These are phyloP conservation scores for Eutypella sp. DNA, from an alignment of 2,329 filamentous ascomycete genomes.

Conservation along the genomic window DNA sequence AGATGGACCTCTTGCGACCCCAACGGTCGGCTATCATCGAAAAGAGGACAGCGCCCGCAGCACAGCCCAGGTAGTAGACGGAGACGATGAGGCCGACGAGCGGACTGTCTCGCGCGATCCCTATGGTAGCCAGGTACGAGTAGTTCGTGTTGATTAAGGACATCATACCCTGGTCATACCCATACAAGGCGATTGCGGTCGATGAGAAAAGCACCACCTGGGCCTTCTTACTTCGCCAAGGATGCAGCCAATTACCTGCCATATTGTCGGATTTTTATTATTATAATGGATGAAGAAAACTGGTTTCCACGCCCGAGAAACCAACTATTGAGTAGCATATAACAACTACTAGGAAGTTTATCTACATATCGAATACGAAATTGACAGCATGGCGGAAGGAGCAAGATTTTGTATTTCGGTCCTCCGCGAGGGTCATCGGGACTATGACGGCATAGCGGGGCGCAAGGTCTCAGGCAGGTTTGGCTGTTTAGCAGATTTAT, in stretches of 20 bases:
- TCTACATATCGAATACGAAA: no score
- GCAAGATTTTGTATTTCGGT: not conserved
- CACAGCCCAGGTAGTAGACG: slow-evolving; percentile 59
- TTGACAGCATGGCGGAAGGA: no score
- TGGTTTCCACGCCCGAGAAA: no score
- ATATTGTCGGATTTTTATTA: not conserved
- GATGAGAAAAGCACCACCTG: slow-evolving; percentile 33
- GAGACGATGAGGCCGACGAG: slow-evolving; percentile 56
- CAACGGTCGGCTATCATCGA: slow-evolving; percentile 48
- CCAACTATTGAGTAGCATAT: not conserved
- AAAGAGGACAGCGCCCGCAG: slow-evolving; percentile 51
- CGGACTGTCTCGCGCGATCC: slow-evolving; percentile 42
- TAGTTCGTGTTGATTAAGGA: slow-evolving; percentile 31
- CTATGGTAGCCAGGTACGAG: slow-evolving; percentile 53
- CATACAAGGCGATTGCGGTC: slow-evolving; percentile 32
- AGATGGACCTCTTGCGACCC: slow-evolving; percentile 52
- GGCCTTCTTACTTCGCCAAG: slow-evolving; percentile 20
- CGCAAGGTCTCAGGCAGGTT: not conserved
- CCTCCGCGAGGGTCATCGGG: not conserved
- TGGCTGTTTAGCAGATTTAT: not conserved
- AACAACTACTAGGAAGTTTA: not conserved
- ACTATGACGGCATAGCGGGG: not conserved
- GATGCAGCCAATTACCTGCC: not conserved
- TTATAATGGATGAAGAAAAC: no score
- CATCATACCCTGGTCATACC: slow-evolving; percentile 33